These are phyloP conservation scores for Sclerotinia glacialis DNA, from an alignment of 2,329 filamentous ascomycete species.

Conservation along the genomic window DNA sequence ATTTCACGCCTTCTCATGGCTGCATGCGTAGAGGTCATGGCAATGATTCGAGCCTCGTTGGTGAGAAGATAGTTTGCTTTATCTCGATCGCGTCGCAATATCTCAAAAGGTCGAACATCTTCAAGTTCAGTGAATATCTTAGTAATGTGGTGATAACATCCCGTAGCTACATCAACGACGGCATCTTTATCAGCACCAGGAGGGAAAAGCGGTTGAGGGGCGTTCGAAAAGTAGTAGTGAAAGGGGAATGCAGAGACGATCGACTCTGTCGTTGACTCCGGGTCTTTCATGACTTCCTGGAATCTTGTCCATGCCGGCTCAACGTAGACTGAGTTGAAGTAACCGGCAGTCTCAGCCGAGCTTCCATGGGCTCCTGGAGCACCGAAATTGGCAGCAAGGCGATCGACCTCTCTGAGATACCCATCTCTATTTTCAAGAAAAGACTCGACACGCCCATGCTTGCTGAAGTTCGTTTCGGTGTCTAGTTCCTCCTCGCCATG, in stretches of 20 bases:
- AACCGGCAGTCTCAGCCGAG: slow-evolving; percentile 93
- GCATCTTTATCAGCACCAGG: slow-evolving; percentile 60
- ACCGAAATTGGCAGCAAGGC: slow-evolving; percentile 77
- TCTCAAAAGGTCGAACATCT: slow-evolving; percentile 93
- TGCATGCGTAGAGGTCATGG: slow-evolving; percentile 98
- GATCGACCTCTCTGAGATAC: slow-evolving; percentile 79
- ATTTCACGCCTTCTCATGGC: slow-evolving; percentile 93
- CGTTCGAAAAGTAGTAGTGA: slow-evolving; percentile 79
- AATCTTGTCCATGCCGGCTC: slow-evolving; percentile 87
- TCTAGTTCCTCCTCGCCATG: slow-evolving; percentile 94
- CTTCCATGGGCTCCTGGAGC: slow-evolving; percentile 93
- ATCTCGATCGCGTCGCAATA: slow-evolving; percentile 81
- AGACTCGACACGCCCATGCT: slow-evolving; percentile 89
- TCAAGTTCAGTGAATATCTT: slow-evolving; percentile 91
- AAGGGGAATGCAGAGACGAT: slow-evolving; percentile 81
- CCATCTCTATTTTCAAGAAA: slow-evolving; percentile 84
- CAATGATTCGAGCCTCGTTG: slow-evolving; percentile 94
- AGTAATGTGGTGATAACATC: slow-evolving; percentile 83
- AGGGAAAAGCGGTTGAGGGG: slow-evolving; percentile 82
- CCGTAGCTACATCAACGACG: slow-evolving; percentile 72
- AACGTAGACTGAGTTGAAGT: slow-evolving; percentile 92
- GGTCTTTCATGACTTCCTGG: slow-evolving; percentile 59
- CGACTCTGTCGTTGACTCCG: slow-evolving; percentile 55
- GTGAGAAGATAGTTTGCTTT: slow-evolving; percentile 94
- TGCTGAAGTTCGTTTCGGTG: slow-evolving; percentile 84